Evolutionary conservation across 768 basidiomycete species (phyloP).

Genomic region (Fomitopsis serialis): DNA sequence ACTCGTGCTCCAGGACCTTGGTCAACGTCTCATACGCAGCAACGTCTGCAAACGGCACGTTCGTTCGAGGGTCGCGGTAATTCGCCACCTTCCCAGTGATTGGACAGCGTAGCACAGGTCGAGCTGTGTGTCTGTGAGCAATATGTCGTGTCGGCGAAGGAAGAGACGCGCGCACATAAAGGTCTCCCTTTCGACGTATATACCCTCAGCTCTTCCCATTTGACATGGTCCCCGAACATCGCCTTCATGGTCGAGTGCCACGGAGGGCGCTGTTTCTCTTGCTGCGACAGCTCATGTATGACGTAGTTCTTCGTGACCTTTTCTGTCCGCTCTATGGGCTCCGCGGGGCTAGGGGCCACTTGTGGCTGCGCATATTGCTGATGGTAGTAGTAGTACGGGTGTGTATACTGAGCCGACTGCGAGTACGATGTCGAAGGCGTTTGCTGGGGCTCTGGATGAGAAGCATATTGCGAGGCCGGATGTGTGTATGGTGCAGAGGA

Average conservation of each 20-base stretch:
- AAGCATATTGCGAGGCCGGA: not conserved
- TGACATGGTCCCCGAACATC: constrained; percentile 80
- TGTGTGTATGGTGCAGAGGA: not conserved
- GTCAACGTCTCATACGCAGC: constrained; percentile 63
- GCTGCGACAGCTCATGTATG: constrained; percentile 56
- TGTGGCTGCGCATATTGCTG: not conserved
- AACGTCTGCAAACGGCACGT: constrained; percentile 72
- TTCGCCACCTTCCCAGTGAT: constrained; percentile 75
- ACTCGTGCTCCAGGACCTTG: constrained; percentile 58
- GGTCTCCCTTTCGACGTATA: constrained; percentile 64
- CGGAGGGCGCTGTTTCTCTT: constrained; percentile 42
- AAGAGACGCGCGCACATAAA: constrained; percentile 36
- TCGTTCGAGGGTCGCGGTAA: constrained; percentile 77
- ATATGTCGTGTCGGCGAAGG: not conserved
- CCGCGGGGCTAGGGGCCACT: constrained; percentile 3
- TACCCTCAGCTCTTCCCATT: constrained; percentile 71
- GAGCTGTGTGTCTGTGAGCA: constrained; percentile 36
- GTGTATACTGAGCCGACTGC: not conserved
- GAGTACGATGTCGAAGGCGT: not conserved
- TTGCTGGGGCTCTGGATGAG: not conserved
- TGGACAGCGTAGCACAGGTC: constrained; percentile 60
- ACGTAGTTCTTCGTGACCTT: constrained; percentile 65
- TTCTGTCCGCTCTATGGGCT: constrained; percentile 34
- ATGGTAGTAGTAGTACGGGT: not conserved
- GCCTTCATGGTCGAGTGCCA: constrained; percentile 77